These are phyloP conservation scores for Phytophthora megakarya DNA, from an alignment of 352 stramenopile species.

Conservation along the genomic window DNA sequence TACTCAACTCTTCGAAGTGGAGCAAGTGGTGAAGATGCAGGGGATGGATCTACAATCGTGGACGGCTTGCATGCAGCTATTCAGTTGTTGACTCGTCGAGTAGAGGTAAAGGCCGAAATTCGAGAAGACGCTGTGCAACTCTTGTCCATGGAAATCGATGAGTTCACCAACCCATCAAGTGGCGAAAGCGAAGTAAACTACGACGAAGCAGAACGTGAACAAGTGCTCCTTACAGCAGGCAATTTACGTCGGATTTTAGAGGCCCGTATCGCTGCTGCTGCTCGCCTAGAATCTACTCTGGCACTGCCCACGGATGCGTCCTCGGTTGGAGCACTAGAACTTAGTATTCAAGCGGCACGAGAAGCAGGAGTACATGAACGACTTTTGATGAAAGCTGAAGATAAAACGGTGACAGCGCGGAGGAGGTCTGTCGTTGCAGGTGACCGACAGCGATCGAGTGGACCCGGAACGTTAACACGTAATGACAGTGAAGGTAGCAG, in stretches of 20 bases:
- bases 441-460: conserved; percentile 33
- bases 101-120: conserved; percentile 59
- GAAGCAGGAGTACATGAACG: conserved; percentile 64
- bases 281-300: conserved; percentile 54
- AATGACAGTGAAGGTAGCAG: conserved; percentile 41
- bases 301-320: conserved; percentile 49
- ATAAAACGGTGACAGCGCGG: conserved; percentile 48
- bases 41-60: conserved; percentile 19
- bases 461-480: conserved; percentile 18
- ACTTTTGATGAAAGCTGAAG: conserved; percentile 63
- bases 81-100: conserved; percentile 57
- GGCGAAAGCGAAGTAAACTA: conserved; percentile 34
- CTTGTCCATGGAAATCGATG: conserved; percentile 53
- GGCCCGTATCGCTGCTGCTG: conserved; percentile 46
- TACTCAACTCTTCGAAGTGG: conserved; percentile 40
- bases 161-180: conserved; percentile 41
- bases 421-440: conserved; percentile 25
- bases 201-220: conserved; percentile 39
- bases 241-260: conserved; percentile 58
- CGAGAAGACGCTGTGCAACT: conserved; percentile 64
- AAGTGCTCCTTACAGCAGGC: conserved; percentile 48
- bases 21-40: conserved; percentile 13
- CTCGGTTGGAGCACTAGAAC: conserved; percentile 52
- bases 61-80: conserved; percentile 61
- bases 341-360: conserved; percentile 61